These are phyloP conservation scores for Erigeron canadensis DNA, from an alignment of 129 eudicot species.

Conservation along the genomic window DNA sequence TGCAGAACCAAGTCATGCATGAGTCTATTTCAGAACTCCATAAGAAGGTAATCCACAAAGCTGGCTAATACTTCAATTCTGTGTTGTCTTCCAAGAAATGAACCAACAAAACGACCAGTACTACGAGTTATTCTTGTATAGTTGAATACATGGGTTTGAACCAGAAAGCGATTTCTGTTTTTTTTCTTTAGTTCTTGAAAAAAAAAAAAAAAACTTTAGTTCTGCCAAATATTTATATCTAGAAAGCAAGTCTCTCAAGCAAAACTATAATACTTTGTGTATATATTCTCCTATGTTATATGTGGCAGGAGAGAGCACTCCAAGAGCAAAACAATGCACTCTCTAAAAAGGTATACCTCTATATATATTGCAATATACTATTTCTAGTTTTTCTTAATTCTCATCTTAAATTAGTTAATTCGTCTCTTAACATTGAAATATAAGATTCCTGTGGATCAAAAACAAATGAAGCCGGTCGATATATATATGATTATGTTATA, in stretches of 20 bases:
- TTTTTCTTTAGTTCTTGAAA: no score
- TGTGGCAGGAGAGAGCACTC: constrained; percentile 46
- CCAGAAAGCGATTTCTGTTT: no score
- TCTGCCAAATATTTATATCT: constrained; percentile 3
- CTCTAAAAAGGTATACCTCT: constrained; percentile 37
- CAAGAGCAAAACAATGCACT: constrained; percentile 63
- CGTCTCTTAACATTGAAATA: not conserved
- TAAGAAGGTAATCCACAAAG: constrained; percentile 53
- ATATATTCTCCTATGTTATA: not conserved
- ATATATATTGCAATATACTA: not conserved
- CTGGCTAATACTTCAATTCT: not conserved
- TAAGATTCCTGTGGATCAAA: not conserved
- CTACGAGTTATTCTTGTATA: no score
- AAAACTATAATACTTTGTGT: not conserved
- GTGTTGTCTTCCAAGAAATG: not conserved
- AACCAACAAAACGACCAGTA: not conserved
- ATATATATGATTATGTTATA: no score
- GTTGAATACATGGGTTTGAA: no score
- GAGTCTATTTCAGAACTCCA: constrained; percentile 83
- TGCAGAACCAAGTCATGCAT: constrained; percentile 83
- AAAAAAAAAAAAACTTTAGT: not conserved
- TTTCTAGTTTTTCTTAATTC: not conserved
- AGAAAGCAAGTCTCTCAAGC: not conserved
- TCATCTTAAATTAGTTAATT: not conserved
- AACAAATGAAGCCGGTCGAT: no score